Conservation (phyloP, 2,329 filamentous ascomycete genomes). For the Talaromyces sp. region DNA sequence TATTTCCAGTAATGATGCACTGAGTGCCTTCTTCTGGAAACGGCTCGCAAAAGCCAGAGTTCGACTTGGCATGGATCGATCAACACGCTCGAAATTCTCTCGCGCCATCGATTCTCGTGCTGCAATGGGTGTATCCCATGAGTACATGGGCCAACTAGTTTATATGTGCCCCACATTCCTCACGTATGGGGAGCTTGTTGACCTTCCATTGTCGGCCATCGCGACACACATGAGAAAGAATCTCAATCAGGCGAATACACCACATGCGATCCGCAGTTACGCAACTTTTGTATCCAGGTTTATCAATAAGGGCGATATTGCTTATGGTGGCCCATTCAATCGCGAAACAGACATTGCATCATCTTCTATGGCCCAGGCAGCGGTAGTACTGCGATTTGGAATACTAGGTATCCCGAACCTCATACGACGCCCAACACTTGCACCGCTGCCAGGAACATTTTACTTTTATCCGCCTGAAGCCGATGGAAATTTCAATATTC, state of each 20-base stretch:
- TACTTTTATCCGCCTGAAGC: too few species aligned
- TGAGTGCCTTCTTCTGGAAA: not conserved
- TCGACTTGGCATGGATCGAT: not conserved
- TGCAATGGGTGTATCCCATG: not conserved
- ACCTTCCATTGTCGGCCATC: not conserved
- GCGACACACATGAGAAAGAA: not conserved
- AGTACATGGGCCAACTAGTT: not conserved
- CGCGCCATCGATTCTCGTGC: not conserved
- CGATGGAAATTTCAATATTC: too few species aligned
- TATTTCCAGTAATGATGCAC: not conserved
- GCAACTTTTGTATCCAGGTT: constrained; percentile 21
- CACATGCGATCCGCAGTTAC: constrained; percentile 16
- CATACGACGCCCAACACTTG: too few species aligned
- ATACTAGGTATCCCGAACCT: too few species aligned
- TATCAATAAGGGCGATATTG: too few species aligned
- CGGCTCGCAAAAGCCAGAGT: not conserved
- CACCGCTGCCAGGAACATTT: too few species aligned
- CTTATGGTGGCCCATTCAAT: too few species aligned
- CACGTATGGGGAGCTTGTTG: not conserved
- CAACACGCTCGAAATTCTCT: not conserved
- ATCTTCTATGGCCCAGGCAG: too few species aligned
- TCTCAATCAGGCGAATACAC: not conserved
- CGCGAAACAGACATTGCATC: too few species aligned
- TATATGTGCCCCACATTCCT: not conserved
- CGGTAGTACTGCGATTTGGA: too few species aligned